Percentiles rank a stretch among this genome's conserved stretches.
Conservation (phyloP, 176 grass and related monocot species). For the Bothriochloa decipiens region DNA sequence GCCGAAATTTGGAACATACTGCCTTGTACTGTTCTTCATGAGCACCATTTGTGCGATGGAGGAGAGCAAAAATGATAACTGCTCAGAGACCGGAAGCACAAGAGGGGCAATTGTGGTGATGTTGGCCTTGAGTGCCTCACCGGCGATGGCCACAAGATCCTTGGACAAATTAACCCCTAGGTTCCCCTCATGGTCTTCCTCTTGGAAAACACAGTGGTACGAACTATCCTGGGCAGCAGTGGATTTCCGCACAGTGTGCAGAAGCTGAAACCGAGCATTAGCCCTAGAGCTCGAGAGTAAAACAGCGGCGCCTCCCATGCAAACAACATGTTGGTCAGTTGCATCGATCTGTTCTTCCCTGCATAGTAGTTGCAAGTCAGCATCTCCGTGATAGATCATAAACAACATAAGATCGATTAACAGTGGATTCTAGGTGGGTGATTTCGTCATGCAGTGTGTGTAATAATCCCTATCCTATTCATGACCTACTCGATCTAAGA, state of each 20-base stretch:
- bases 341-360: conserved; percentile 36
- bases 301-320: conserved; percentile 20
- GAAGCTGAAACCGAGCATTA: not conserved
- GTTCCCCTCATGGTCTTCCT: conserved; percentile 41
- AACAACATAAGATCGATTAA: too few relatives aligned
- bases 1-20: not conserved
- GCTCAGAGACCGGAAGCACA: conserved; percentile 28
- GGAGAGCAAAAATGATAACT: not conserved
- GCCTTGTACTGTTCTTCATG: not conserved
- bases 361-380: not conserved
- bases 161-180: conserved; percentile 16
- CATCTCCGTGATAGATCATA: too few relatives aligned
- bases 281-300: conserved; percentile 10
- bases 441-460: too few relatives aligned
- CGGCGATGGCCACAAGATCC: conserved; percentile 29
- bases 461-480: too few relatives aligned
- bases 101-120: not conserved
- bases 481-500: too few relatives aligned
- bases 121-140: conserved; percentile 7
- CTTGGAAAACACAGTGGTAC: conserved; percentile 27
- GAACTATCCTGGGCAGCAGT: conserved; percentile 4
- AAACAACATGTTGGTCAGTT: conserved; percentile 37
- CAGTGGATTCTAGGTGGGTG: too few relatives aligned
- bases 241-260: not conserved
- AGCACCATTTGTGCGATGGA: not conserved